These are phyloP conservation scores for Canna indica DNA, from an alignment of 176 grass and related monocot species.

Conservation along the genomic window DNA sequence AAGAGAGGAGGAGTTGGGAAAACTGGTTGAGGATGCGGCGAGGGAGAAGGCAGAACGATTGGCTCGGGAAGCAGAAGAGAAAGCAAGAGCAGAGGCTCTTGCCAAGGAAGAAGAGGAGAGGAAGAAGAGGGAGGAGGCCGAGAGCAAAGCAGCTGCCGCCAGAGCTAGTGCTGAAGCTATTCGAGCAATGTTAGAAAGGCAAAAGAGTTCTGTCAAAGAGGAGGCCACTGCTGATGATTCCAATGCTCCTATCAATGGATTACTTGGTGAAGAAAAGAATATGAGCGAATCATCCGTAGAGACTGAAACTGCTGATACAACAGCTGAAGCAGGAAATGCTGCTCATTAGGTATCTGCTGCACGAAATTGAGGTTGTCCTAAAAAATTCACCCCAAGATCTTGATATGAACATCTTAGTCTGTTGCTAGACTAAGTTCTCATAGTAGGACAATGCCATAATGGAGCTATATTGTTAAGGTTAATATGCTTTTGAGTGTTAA, in stretches of 20 bases:
- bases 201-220: conserved; percentile 31
- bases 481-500: background rate
- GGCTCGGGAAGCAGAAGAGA: conserved; percentile 44
- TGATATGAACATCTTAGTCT: background rate
- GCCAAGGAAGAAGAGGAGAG: conserved; percentile 60
- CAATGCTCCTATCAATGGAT: conserved; percentile 4
- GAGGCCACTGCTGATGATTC: conserved; percentile 5
- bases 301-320: conserved; percentile 7
- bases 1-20: conserved; percentile 49
- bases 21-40: conserved; percentile 56
- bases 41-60: conserved; percentile 52
- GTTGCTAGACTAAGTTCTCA: background rate
- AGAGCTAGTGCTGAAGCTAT: conserved; percentile 76
- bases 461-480: background rate
- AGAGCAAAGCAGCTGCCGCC: conserved; percentile 61
- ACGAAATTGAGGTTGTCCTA: background rate
- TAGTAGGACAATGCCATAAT: background rate
- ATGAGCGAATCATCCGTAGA: conserved; percentile 16
- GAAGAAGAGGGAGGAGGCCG: conserved; percentile 50
- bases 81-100: conserved; percentile 45
- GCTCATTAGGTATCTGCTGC: conserved; percentile 2
- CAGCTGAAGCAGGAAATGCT: background rate
- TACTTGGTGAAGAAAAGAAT: conserved; percentile 32
- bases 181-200: conserved; percentile 51
- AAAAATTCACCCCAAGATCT: background rate